A percentile compares a stretch with the other conserved stretches of the same genome.
phyloP scores from a whole-genome alignment of 2,329 filamentous ascomycete genomes.

The Botrytis sinoallii region DNA sequence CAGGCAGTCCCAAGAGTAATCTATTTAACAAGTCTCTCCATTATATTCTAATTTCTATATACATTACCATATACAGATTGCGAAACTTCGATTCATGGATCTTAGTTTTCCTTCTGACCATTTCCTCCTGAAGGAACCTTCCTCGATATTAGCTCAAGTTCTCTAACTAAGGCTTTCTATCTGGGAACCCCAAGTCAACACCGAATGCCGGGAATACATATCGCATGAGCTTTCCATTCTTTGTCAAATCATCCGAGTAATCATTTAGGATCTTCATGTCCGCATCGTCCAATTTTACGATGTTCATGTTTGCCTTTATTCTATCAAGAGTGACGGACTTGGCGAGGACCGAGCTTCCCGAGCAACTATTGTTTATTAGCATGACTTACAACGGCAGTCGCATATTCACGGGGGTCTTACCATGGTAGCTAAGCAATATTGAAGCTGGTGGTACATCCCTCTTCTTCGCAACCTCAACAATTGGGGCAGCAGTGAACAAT shows the following conservation, averaged over 20 bases:
- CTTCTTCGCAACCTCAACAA: constrained; percentile 63
- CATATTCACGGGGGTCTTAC: constrained; percentile 45
- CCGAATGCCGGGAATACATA: constrained; percentile 70
- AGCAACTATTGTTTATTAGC: constrained; percentile 50
- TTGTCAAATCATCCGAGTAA: constrained; percentile 49
- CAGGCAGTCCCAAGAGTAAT: background rate
- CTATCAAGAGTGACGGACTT: constrained; percentile 68
- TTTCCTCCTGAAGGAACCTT: background rate
- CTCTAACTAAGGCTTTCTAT: constrained; percentile 36
- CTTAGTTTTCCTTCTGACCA: no score
- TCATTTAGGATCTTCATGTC: constrained; percentile 57
- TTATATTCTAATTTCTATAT: background rate
- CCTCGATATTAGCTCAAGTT: background rate
- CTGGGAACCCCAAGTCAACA: constrained; percentile 69
- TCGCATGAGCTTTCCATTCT: constrained; percentile 52
- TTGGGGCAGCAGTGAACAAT: constrained; percentile 56
- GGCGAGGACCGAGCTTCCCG: constrained; percentile 66
- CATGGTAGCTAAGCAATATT: constrained; percentile 69
- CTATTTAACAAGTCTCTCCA: background rate
- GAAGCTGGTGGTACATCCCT: constrained; percentile 58
- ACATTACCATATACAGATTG: background rate
- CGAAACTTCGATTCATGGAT: background rate
- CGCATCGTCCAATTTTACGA: constrained; percentile 61
- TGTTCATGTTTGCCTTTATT: constrained; percentile 67
- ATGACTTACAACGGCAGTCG: background rate